These are phyloP conservation scores for Cladosporium sp. DNA, from an alignment of 2,329 filamentous ascomycete species.

Conservation along the genomic window DNA sequence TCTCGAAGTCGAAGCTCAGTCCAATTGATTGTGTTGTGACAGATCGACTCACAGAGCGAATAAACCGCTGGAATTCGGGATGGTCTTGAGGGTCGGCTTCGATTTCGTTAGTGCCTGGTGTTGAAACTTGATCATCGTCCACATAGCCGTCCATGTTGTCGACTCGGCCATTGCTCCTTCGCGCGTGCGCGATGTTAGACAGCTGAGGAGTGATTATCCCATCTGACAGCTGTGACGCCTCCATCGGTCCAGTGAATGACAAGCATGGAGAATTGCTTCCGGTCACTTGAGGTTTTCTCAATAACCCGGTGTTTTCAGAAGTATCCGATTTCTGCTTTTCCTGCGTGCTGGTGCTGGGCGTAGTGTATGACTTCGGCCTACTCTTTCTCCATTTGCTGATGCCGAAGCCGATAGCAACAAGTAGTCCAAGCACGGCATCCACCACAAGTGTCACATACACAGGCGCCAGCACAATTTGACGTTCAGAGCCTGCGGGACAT, in stretches of 20 bases:
- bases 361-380: conserved; percentile 24
- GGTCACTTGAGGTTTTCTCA: not conserved
- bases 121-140: conserved; percentile 25
- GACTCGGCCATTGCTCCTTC: conserved; percentile 22
- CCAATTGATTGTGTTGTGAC: conserved; percentile 51
- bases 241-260: conserved; percentile 4
- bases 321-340: not conserved
- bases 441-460: conserved; percentile 40
- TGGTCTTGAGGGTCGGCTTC: conserved; percentile 28
- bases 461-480: conserved; percentile 44
- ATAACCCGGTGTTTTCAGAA: conserved; percentile 25
- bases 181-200: conserved; percentile 9
- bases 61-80: conserved; percentile 46
- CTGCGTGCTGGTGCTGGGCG: conserved; percentile 16
- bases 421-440: conserved; percentile 40
- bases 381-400: conserved; percentile 36
- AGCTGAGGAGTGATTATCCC: not conserved
- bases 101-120: conserved; percentile 23
- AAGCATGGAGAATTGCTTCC: conserved; percentile 12
- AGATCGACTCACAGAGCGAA: conserved; percentile 51
- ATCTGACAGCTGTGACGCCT: conserved; percentile 9
- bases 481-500: conserved; percentile 44
- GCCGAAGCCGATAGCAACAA: conserved; percentile 32
- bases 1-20: conserved; percentile 60
- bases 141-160: conserved; percentile 24